These are phyloP conservation scores for Thelephora terrestris DNA, from an alignment of 1,284 basidiomycete genomes.

Conservation along the genomic window DNA sequence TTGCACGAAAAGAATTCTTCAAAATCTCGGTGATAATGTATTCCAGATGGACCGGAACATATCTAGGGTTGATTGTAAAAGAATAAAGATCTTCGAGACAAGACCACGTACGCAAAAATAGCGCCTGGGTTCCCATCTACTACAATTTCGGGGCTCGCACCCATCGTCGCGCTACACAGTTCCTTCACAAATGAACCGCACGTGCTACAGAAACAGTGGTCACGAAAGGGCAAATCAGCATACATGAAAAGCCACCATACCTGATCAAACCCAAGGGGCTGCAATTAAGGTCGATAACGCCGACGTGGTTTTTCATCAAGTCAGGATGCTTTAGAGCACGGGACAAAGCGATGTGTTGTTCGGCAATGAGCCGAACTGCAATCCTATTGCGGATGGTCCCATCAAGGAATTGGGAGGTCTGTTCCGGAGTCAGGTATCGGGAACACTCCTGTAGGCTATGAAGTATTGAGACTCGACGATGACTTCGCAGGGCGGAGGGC, in stretches of 20 bases:
- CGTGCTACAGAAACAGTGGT: slow-evolving; percentile 26
- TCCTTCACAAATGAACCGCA: slow-evolving; percentile 77
- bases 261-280: slow-evolving; percentile 61
- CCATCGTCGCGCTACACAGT: slow-evolving; percentile 81
- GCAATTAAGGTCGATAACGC: slow-evolving; percentile 61
- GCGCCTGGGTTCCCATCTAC: slow-evolving; percentile 62
- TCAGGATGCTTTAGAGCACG: slow-evolving; percentile 38
- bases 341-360: slow-evolving; percentile 84
- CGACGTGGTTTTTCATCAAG: slow-evolving; percentile 32
- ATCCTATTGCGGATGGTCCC: slow-evolving; percentile 81
- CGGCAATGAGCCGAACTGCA: slow-evolving; percentile 82
- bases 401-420: slow-evolving; percentile 75
- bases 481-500: slow-evolving; percentile 13
- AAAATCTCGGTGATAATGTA: slow-evolving; percentile 82
- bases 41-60: slow-evolving; percentile 83
- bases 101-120: slow-evolving; percentile 63
- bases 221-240: not conserved
- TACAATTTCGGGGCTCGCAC: slow-evolving; percentile 53
- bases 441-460: slow-evolving; percentile 78
- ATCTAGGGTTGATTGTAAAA: slow-evolving; percentile 35
- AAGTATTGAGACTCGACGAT: not conserved
- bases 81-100: slow-evolving; percentile 2
- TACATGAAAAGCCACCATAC: not conserved
- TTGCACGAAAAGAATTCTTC: slow-evolving; percentile 87
- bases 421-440: slow-evolving; percentile 70